Evolutionary conservation across 495 filamentous ascomycete genomes (phyloP).

Genomic region (Annulohypoxylon bovei): DNA sequence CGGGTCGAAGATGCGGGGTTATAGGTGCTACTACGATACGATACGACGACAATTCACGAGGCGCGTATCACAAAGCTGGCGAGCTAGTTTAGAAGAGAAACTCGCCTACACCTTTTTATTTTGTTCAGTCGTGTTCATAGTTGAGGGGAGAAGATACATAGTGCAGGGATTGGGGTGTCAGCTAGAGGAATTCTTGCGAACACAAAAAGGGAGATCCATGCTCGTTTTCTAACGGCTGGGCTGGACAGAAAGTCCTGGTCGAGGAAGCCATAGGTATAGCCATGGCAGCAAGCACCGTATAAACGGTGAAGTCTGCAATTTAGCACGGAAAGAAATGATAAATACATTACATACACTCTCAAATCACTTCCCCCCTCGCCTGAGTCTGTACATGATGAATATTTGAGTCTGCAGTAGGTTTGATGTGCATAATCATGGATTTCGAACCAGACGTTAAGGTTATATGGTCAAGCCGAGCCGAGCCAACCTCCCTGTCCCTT

Average conservation of each 20-base stretch:
- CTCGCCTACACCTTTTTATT: slow-evolving; percentile 9
- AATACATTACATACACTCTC: slow-evolving; percentile 21
- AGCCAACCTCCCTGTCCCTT: background rate
- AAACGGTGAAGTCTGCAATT: background rate
- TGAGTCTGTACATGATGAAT: background rate
- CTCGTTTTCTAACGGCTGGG: background rate
- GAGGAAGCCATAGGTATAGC: background rate
- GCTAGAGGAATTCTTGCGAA: slow-evolving; percentile 11
- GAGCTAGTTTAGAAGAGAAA: background rate
- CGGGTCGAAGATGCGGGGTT: slow-evolving; percentile 6
- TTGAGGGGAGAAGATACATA: slow-evolving; percentile 12
- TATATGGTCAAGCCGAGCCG: background rate
- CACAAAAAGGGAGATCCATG: background rate
- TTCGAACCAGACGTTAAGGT: background rate
- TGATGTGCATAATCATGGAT: background rate
- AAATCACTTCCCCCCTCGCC: background rate
- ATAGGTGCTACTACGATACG: background rate
- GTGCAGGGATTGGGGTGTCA: background rate
- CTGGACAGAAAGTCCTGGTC: background rate
- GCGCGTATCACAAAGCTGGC: slow-evolving; percentile 3
- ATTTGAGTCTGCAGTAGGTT: background rate
- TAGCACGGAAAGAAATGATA: slow-evolving; percentile 17
- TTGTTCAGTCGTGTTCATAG: slow-evolving; percentile 33
- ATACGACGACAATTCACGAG: slow-evolving; percentile 10
- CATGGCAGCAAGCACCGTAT: background rate